Percentiles rank a stretch among this genome's conserved stretches.
phyloP scores from a whole-genome alignment of 176 grass and related monocot genomes.

The Luzula sylvatica region DNA sequence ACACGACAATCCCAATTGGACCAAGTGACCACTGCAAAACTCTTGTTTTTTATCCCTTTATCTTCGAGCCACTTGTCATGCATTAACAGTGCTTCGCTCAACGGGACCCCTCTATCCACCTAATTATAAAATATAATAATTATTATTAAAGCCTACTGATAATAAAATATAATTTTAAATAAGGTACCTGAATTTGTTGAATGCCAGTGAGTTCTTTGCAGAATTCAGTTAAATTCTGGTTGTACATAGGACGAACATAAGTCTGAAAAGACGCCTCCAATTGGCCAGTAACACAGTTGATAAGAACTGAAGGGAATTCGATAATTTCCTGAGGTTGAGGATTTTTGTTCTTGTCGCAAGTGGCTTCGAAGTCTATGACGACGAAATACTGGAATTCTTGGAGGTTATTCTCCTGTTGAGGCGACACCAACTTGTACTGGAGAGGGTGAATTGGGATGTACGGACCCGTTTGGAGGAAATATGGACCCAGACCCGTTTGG shows the following conservation, averaged over 20 bases:
- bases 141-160: background rate
- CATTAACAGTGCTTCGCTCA: slow-evolving; percentile 95
- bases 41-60: slow-evolving; percentile 91
- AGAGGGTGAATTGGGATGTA: slow-evolving; percentile 43
- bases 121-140: slow-evolving; percentile 17
- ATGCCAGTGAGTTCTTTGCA: slow-evolving; percentile 99
- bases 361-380: slow-evolving; percentile 98
- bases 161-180: background rate
- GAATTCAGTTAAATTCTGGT: slow-evolving; percentile 85
- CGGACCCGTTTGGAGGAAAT: slow-evolving; percentile 35
- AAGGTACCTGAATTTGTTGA: slow-evolving; percentile 89
- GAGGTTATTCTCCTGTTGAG: slow-evolving; percentile 40
- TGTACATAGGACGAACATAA: slow-evolving; percentile 70
- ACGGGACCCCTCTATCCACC: slow-evolving; percentile 93
- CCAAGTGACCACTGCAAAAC: slow-evolving; percentile 87
- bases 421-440: slow-evolving; percentile 52
- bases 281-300: slow-evolving; percentile 88
- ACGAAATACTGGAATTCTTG: slow-evolving; percentile 99
- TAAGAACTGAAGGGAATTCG: slow-evolving; percentile 96
- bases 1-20: slow-evolving; percentile 90
- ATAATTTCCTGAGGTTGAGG: slow-evolving; percentile 93
- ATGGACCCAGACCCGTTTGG: slow-evolving; percentile 32
- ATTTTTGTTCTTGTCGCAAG: slow-evolving; percentile 86
- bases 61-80: slow-evolving; percentile 98
- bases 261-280: slow-evolving; percentile 96